Evolutionary conservation across 805 yeast genomes (phyloP).

Genomic region (Kurtzmaniella fragi): DNA sequence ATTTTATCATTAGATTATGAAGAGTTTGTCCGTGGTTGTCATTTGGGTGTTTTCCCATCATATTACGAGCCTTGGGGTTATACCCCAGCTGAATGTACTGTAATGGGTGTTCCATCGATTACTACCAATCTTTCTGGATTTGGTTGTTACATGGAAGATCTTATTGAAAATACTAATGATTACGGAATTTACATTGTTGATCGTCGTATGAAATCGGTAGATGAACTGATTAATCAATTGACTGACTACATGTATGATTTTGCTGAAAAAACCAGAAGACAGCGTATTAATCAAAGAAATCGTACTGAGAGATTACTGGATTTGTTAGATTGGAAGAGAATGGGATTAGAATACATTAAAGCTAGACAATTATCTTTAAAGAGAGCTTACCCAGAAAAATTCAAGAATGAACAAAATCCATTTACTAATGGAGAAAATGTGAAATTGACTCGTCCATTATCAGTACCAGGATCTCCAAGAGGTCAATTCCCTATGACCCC

Average conservation of each 20-base stretch:
- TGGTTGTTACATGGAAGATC: slow-evolving; percentile 98
- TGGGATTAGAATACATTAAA: slow-evolving; percentile 95
- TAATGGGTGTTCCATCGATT: slow-evolving; percentile 97
- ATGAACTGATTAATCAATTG: slow-evolving; percentile 88
- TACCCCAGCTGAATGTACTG: slow-evolving; percentile 99
- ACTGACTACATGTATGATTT: slow-evolving; percentile 87
- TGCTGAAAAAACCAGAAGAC: slow-evolving; percentile 85
- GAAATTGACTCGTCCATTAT: slow-evolving; percentile 84
- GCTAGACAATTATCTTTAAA: slow-evolving; percentile 89
- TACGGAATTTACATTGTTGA: slow-evolving; percentile 97
- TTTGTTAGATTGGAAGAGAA: slow-evolving; percentile 92
- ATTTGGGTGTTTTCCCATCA: slow-evolving; percentile 96
- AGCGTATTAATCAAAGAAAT: slow-evolving; percentile 95
- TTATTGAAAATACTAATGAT: slow-evolving; percentile 89
- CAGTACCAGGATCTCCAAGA: slow-evolving; percentile 97
- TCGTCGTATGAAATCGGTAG: slow-evolving; percentile 86
- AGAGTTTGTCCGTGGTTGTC: slow-evolving; percentile 97
- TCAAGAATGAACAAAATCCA: slow-evolving; percentile 47
- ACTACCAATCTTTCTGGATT: slow-evolving; percentile 95
- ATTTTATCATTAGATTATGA: slow-evolving; percentile 90
- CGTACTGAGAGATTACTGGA: slow-evolving; percentile 93
- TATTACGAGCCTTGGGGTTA: slow-evolving; percentile 99
- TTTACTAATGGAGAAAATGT: slow-evolving; percentile 42
- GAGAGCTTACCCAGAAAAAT: slow-evolving; percentile 89
- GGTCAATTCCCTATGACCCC: slow-evolving; percentile 86